Evolutionary conservation across 1,139 yeast genomes (phyloP).

Genomic region (Yamadazyma jaroonii): DNA sequence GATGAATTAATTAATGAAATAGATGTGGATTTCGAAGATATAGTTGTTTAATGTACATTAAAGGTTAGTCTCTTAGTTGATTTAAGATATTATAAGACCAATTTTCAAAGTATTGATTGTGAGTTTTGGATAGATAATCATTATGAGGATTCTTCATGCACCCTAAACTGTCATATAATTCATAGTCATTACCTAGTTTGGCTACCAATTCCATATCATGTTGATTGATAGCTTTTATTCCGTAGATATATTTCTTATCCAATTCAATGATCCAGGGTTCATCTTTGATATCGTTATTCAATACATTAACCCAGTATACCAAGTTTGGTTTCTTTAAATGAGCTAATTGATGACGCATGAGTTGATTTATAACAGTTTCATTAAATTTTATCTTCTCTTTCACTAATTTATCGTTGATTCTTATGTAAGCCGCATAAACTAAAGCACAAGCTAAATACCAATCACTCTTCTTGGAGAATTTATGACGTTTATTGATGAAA

Average conservation of each 20-base stretch:
- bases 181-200: conserved; percentile 33
- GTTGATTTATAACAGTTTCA: conserved; percentile 44
- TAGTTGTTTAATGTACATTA: conserved; percentile 6
- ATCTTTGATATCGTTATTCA: conserved; percentile 50
- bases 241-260: conserved; percentile 38
- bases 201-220: conserved; percentile 28
- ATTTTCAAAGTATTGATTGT: conserved; percentile 27
- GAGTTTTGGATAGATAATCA: conserved; percentile 26
- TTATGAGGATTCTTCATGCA: conserved; percentile 35
- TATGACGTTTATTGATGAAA: conserved; percentile 48
- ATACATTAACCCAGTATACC: conserved; percentile 49
- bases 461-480: conserved; percentile 51
- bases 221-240: conserved; percentile 19
- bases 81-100: conserved; percentile 24
- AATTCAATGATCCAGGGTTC: conserved; percentile 54
- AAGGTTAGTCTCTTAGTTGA: not conserved
- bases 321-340: conserved; percentile 47
- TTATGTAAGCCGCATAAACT: conserved; percentile 54
- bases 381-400: conserved; percentile 47
- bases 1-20: conserved; percentile 37
- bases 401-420: conserved; percentile 50
- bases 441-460: conserved; percentile 72
- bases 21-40: conserved; percentile 33
- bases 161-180: conserved; percentile 29
- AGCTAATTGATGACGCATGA: conserved; percentile 54